phyloP scores from a whole-genome alignment of 2,329 filamentous ascomycete genomes.

The Cladosporium sp. region DNA sequence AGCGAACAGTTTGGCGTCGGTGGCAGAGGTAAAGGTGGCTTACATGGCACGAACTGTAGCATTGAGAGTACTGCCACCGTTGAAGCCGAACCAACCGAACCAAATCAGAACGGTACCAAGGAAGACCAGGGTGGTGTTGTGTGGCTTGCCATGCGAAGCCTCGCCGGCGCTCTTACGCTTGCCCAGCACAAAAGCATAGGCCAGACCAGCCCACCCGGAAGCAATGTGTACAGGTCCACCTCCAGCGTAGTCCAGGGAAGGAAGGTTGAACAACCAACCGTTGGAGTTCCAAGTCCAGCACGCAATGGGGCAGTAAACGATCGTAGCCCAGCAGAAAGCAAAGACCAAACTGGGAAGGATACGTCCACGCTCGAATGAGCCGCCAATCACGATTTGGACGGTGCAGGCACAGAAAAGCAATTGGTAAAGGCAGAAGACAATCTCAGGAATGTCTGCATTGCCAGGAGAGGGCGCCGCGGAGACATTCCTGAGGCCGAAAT shows the following conservation, averaged over 20 bases:
- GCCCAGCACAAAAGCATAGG: constrained; percentile 60
- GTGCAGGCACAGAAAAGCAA: constrained; percentile 59
- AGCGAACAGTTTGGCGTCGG: neutral
- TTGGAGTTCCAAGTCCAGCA: constrained; percentile 65
- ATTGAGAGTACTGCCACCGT: constrained; percentile 52
- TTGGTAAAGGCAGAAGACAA: constrained; percentile 63
- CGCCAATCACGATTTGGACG: constrained; percentile 61
- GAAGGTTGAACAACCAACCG: constrained; percentile 60
- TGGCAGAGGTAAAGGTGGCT: neutral
- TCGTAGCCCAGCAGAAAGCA: constrained; percentile 58
- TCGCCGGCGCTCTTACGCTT: constrained; percentile 50
- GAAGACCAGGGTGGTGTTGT: constrained; percentile 60
- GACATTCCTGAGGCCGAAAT: constrained; percentile 59
- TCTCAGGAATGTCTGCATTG: constrained; percentile 54
- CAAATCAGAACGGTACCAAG: constrained; percentile 62
- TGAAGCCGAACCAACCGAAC: constrained; percentile 60
- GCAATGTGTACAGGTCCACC: constrained; percentile 62
- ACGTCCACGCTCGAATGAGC: constrained; percentile 59
- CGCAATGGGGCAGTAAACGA: constrained; percentile 60
- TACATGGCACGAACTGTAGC: constrained; percentile 48
- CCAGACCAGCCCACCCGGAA: constrained; percentile 58
- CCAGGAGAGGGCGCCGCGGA: constrained; percentile 57
- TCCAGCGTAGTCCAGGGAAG: constrained; percentile 57
- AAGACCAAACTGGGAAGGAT: constrained; percentile 62
- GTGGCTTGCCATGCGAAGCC: constrained; percentile 50